phyloP scores from a whole-genome alignment of 78 protist species.

The Paratrimastix pyriformis region DNA sequence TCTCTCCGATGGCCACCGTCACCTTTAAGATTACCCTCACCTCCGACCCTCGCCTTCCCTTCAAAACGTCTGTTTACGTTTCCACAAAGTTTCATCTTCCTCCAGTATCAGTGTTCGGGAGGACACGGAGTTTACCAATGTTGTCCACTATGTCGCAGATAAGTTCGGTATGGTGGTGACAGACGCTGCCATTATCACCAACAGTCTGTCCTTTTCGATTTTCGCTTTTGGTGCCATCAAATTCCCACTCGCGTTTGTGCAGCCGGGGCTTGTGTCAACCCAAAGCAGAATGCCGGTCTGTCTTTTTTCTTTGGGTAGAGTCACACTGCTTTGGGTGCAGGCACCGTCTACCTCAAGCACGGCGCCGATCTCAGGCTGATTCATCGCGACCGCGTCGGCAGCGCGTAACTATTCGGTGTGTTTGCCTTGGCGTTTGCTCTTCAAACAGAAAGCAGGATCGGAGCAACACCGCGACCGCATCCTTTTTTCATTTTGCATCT shows the following conservation, averaged over 20 bases:
- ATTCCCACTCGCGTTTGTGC: background rate
- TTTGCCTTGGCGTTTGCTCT: too few relatives aligned
- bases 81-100: background rate
- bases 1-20: too few relatives aligned
- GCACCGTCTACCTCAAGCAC: constrained; percentile 3
- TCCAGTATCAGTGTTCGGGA: background rate
- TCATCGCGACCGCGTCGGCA: background rate
- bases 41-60: background rate
- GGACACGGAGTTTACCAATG: constrained; percentile 8
- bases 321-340: too few relatives aligned
- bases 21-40: background rate
- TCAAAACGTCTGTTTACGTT: background rate
- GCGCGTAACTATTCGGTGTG: background rate
- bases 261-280: constrained; percentile 9
- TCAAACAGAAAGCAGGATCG: too few relatives aligned
- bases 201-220: background rate
- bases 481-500: too few relatives aligned
- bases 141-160: constrained; percentile 7
- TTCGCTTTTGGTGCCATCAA: background rate
- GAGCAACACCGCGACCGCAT: too few relatives aligned
- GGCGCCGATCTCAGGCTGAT: constrained; percentile 4
- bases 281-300: constrained; percentile 8
- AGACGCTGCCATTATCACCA: constrained; percentile 10
- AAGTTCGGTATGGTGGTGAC: background rate
- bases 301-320: too few relatives aligned